Base-by-base conservation (phyloP, 345 rosid genomes). In the Gossypium longicalyx region DNA sequence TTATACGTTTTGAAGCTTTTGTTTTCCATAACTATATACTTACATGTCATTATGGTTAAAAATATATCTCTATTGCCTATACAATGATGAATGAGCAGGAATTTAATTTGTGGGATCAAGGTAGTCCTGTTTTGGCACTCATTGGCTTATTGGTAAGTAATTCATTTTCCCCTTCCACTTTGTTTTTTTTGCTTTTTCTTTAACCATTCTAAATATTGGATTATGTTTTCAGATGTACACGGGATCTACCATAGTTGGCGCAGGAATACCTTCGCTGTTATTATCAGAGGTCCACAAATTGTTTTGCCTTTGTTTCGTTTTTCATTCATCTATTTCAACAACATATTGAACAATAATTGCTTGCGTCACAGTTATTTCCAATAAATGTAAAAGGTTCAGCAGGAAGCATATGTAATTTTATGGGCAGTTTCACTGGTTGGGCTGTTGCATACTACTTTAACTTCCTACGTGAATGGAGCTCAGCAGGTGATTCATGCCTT, bases 331-430 rank as follows among this genome's bases (percentile, higher is more conserved):
- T 19, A 7, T 47, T 23, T 23, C n/a, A 20, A 16, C 10, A 12
- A 43, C 48, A 38, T 27, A 20, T 8, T 67, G 12, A 48, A 68
- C 44, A 0, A 17, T 41, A 3, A 7, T 27, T n/a, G 43, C 11
- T 48, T 49, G 3, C 48, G 19, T 48, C 72, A 15, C 72, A 68
- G 72, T 15, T 68, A 15, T 68, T 68, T 25, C 44, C 72, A 2
- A 8, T 68, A 8, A 68, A 25, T 15, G 58, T 68, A 68, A 68
- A 72, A n/a, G 67, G 66, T 23, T 58, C 75, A 23, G 67, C 67
- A 2, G 75, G 66, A 58, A 58, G 41, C 43, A 8, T 58, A 3
- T 23, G 51, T 3, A 72, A 44, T 44, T 44, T 72, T 2, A 6
- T 72, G 2, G 23, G 54, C 66, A 41, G 10, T 23, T 2, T 47